Percentiles rank a stretch among this genome's conserved stretches.
Evolutionary conservation across 139 green algal genomes (phyloP).

Genomic region (Astrephomene gubernaculifera): DNA sequence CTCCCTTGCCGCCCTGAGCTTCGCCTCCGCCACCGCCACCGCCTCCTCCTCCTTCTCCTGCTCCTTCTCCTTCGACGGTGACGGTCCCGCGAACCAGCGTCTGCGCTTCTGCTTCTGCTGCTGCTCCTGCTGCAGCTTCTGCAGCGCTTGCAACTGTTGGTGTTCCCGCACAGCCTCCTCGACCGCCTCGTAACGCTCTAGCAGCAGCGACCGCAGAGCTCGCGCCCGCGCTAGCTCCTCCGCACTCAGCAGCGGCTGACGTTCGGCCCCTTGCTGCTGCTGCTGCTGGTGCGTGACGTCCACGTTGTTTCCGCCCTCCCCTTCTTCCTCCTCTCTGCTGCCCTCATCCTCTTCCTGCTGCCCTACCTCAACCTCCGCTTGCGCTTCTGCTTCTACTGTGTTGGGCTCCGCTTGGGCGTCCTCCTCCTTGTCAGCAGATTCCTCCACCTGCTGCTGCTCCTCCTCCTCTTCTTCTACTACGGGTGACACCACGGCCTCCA

Average conservation of each 20-base stretch:
- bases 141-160: too few species aligned
- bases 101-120: background rate
- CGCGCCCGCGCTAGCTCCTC: constrained; percentile 22
- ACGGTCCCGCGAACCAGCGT: too few species aligned
- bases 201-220: constrained; percentile 23
- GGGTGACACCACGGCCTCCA: background rate
- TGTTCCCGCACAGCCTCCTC: too few species aligned
- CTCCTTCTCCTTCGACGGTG: background rate
- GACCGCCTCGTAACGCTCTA: constrained; percentile 37
- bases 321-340: background rate
- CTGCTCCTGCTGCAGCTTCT: background rate
- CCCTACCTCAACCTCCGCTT: background rate
- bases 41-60: background rate
- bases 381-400: background rate
- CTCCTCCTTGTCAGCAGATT: background rate
- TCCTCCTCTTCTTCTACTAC: background rate
- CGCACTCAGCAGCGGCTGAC: background rate
- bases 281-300: background rate
- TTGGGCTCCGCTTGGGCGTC: background rate
- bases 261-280: background rate
- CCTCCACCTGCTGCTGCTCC: background rate
- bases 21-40: background rate
- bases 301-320: background rate
- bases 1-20: background rate
- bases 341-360: background rate